These are phyloP conservation scores for Danielia oregonensis DNA, from an alignment of 805 yeast genomes.

Conservation along the genomic window DNA sequence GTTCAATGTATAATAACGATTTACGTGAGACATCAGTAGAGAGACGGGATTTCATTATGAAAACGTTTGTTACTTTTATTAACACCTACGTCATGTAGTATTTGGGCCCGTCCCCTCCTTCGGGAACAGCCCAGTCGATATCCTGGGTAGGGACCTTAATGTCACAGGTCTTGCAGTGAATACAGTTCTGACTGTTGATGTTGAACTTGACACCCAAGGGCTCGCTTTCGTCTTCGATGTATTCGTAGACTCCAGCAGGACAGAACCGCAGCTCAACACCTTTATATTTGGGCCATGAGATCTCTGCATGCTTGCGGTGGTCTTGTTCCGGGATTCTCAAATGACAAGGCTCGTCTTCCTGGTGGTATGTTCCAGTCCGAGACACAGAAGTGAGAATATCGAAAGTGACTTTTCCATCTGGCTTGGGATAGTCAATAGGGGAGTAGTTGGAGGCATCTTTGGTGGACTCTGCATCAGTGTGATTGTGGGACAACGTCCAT, in stretches of 20 bases:
- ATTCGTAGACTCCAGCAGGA: constrained; percentile 98
- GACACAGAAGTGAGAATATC: constrained; percentile 93
- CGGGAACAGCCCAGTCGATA: constrained; percentile 95
- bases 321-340: constrained; percentile 63
- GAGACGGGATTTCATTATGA: too few species aligned
- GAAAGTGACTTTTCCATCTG: constrained; percentile 89
- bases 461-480: constrained; percentile 72
- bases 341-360: constrained; percentile 91
- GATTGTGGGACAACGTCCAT: constrained; percentile 74
- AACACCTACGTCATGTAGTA: constrained; percentile 68
- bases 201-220: constrained; percentile 75
- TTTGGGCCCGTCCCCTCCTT: constrained; percentile 98
- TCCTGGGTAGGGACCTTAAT: constrained; percentile 95
- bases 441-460: constrained; percentile 58
- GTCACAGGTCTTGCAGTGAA: constrained; percentile 98
- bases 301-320: constrained; percentile 59
- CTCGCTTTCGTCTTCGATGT: constrained; percentile 61
- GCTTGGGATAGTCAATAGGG: constrained; percentile 89
- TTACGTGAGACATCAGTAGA: too few species aligned
- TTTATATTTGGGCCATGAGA: constrained; percentile 68
- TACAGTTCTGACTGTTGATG: constrained; percentile 95
- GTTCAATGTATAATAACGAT: too few species aligned
- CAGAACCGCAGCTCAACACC: constrained; percentile 93
- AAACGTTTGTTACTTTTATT: too few species aligned
- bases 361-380: constrained; percentile 94